Percentiles rank a stretch among this genome's conserved stretches.
Conservation (phyloP, 169 alveolate genomes). For the Plasmodium gallinaceum region DNA sequence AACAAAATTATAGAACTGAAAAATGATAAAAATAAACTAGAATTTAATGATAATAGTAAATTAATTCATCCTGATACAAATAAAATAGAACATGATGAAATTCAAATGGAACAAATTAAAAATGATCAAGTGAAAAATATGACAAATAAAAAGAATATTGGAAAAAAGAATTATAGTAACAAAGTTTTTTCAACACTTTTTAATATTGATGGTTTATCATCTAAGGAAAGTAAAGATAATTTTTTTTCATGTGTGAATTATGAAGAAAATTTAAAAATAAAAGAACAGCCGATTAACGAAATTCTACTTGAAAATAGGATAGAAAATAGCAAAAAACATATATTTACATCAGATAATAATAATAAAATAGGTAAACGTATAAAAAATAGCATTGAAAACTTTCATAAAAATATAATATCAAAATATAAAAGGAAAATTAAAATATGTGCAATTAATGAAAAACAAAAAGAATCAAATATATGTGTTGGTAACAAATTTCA, state of each 20-base stretch:
- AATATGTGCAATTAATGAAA: constrained; percentile 26
- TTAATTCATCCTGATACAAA: too few species aligned
- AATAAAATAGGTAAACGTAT: constrained; percentile 35
- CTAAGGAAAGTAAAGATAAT: background rate
- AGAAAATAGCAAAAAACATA: constrained; percentile 58
- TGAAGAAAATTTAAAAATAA: constrained; percentile 40
- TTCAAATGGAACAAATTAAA: too few species aligned
- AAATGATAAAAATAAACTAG: too few species aligned
- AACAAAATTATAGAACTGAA: too few species aligned
- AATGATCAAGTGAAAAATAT: too few species aligned
- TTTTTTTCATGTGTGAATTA: constrained; percentile 24
- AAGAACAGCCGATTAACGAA: constrained; percentile 51
- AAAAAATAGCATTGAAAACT: constrained; percentile 1
- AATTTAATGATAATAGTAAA: too few species aligned
- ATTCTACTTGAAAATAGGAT: constrained; percentile 49
- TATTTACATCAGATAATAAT: constrained; percentile 7
- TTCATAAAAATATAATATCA: constrained; percentile 39
- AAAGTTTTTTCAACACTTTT: constrained; percentile 32
- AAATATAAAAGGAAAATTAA: constrained; percentile 69
- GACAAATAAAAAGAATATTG: too few species aligned
- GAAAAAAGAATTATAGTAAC: constrained; percentile 1
- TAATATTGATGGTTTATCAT: constrained; percentile 3
- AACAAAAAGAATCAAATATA: constrained; percentile 24
- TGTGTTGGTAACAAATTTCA: background rate
- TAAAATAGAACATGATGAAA: too few species aligned